These are phyloP conservation scores for Bauhinia variegata DNA, from an alignment of 306 rosid species.

Conservation along the genomic window DNA sequence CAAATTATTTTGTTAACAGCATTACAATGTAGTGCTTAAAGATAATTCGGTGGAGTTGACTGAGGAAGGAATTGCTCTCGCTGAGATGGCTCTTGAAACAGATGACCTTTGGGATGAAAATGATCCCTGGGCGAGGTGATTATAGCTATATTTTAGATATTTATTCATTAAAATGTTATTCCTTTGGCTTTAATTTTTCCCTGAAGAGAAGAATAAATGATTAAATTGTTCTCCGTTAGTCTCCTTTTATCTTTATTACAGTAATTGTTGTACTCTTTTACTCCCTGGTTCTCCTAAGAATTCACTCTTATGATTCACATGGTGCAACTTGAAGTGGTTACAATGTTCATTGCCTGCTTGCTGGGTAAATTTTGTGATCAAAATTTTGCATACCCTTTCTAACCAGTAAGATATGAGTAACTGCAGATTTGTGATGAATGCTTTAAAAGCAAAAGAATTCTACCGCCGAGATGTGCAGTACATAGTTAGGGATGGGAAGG, in stretches of 20 bases:
- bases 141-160: constrained; percentile 26
- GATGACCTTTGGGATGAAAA: constrained; percentile 97
- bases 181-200: constrained; percentile 22
- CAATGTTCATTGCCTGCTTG: constrained; percentile 5
- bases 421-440: constrained; percentile 95
- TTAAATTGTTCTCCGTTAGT: constrained; percentile 23
- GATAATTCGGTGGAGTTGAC: constrained; percentile 92
- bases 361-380: constrained; percentile 22
- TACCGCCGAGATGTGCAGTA: constrained; percentile 89
- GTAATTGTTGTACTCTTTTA: constrained; percentile 9
- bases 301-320: neutral
- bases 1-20: constrained; percentile 56
- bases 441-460: constrained; percentile 94
- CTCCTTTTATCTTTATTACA: constrained; percentile 2
- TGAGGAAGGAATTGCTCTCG: constrained; percentile 94
- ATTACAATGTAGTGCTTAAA: constrained; percentile 87
- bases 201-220: neutral
- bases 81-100: constrained; percentile 94
- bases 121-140: constrained; percentile 98
- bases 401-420: constrained; percentile 35
- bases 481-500: constrained; percentile 92
- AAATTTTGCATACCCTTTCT: constrained; percentile 24
- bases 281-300: neutral
- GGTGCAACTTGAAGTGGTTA: constrained; percentile 1
- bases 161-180: constrained; percentile 29